Evolutionary conservation across 1,284 basidiomycete species (phyloP).

Genomic region (Heterobasidion occidentale): DNA sequence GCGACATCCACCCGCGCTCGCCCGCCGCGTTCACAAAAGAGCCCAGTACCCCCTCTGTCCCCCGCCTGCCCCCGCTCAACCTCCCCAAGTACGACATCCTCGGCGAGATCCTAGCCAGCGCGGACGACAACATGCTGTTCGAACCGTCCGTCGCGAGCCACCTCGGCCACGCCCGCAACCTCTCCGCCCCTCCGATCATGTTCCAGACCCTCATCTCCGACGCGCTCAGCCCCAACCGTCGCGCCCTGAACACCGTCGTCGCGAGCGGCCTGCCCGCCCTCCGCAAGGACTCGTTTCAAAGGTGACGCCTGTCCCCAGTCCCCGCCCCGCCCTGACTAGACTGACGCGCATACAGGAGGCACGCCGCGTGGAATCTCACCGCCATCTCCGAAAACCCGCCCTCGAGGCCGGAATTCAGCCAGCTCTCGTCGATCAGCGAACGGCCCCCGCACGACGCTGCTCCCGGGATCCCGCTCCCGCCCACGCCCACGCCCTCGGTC

Average conservation of each 20-base stretch:
- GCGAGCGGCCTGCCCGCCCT: background rate
- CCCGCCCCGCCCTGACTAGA: no score
- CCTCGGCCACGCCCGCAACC: constrained; percentile 12
- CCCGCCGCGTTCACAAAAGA: background rate
- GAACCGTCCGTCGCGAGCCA: background rate
- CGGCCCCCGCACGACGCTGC: background rate
- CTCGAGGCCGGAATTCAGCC: background rate
- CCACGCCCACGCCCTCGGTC: background rate
- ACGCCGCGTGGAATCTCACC: background rate
- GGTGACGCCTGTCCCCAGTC: no score
- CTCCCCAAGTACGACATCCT: constrained; percentile 10
- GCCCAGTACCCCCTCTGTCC: constrained; percentile 1
- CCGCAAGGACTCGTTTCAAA: background rate
- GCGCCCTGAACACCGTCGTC: constrained; percentile 2
- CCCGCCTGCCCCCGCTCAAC: constrained; percentile 11
- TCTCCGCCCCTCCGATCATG: constrained; percentile 13
- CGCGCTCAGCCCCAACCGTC: background rate
- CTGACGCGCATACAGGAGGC: no score
- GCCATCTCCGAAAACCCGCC: background rate
- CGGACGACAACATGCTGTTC: constrained; percentile 1
- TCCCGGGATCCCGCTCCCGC: background rate
- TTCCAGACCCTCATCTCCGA: constrained; percentile 3
- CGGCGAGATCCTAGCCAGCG: constrained; percentile 13
- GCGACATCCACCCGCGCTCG: constrained; percentile 4
- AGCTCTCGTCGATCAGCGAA: background rate